phyloP scores from a whole-genome alignment of 768 basidiomycete genomes.

The Cubamyces lactineus region DNA sequence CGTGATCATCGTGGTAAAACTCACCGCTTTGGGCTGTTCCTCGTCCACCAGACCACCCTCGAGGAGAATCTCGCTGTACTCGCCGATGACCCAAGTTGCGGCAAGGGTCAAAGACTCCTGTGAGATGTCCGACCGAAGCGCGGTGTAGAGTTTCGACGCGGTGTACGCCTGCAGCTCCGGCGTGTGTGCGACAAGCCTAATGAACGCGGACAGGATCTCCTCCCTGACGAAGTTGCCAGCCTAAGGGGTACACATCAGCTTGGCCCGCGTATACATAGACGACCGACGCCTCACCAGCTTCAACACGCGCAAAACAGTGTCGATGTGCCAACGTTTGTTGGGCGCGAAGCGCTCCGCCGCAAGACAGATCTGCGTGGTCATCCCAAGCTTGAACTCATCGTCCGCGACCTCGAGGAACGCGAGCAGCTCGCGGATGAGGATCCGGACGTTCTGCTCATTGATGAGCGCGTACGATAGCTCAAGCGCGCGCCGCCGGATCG shows the following conservation, averaged over 20 bases:
- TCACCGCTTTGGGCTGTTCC: constrained; percentile 69
- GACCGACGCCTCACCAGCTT: constrained; percentile 67
- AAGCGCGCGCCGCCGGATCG: constrained; percentile 93
- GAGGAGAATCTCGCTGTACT: constrained; percentile 90
- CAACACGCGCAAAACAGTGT: constrained; percentile 90
- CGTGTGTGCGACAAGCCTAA: constrained; percentile 94
- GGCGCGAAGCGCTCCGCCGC: constrained; percentile 97
- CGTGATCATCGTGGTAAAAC: constrained; percentile 20
- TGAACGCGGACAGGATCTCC: constrained; percentile 93
- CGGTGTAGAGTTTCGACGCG: constrained; percentile 85
- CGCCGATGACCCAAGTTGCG: constrained; percentile 94
- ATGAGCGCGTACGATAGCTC: constrained; percentile 97
- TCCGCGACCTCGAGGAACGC: constrained; percentile 98
- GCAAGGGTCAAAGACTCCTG: constrained; percentile 95
- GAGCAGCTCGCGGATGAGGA: constrained; percentile 89
- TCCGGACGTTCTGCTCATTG: constrained; percentile 91
- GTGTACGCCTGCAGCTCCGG: constrained; percentile 97
- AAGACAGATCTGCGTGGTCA: constrained; percentile 96
- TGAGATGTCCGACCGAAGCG: constrained; percentile 89
- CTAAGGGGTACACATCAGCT: constrained; percentile 42
- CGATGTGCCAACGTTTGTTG: constrained; percentile 99
- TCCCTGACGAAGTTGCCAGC: constrained; percentile 98
- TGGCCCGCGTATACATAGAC: not conserved
- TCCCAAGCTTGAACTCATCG: constrained; percentile 96
- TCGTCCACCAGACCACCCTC: constrained; percentile 84